Percentiles rank a stretch among this genome's conserved stretches.
Conservation (phyloP, 192 early-diverging fungal genomes). For the Rhizoclosmatium globosum region DNA sequence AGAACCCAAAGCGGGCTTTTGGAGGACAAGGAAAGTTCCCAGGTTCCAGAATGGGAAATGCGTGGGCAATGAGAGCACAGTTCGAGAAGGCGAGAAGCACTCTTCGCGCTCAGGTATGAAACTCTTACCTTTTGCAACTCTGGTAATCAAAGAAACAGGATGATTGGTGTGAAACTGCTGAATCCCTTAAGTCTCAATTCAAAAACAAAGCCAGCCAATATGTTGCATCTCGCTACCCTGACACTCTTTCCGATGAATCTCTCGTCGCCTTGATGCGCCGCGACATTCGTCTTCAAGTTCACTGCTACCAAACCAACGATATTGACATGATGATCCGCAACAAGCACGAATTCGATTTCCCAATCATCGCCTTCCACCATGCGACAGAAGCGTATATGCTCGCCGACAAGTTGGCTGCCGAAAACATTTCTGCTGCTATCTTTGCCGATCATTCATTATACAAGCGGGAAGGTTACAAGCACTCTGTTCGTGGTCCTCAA, state of each 20-base stretch:
- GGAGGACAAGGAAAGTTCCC: constrained; percentile 35
- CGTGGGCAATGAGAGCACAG: constrained; percentile 66
- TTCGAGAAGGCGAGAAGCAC: constrained; percentile 60
- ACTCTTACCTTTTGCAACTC: neutral
- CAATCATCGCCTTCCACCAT: constrained; percentile 79
- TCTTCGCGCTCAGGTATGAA: neutral
- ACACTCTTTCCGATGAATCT: constrained; percentile 64
- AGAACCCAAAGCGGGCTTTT: constrained; percentile 71
- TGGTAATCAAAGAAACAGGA: constrained; percentile 55
- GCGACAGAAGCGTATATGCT: constrained; percentile 78
- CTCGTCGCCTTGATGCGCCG: constrained; percentile 75
- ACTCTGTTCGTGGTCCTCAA: constrained; percentile 58
- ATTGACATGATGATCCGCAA: constrained; percentile 68
- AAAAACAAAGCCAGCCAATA: constrained; percentile 53
- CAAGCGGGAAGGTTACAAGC: constrained; percentile 80
- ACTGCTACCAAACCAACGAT: constrained; percentile 60
- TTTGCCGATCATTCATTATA: constrained; percentile 71
- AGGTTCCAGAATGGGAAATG: constrained; percentile 63
- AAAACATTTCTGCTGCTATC: constrained; percentile 75
- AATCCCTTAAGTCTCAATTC: neutral
- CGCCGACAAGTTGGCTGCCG: constrained; percentile 65
- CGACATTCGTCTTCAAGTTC: constrained; percentile 73
- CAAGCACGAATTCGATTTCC: constrained; percentile 78
- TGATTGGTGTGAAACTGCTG: constrained; percentile 66
- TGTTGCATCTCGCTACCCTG: constrained; percentile 64